Base-by-base conservation (phyloP, 345 rosid genomes). In the Clarkia xantiana region DNA sequence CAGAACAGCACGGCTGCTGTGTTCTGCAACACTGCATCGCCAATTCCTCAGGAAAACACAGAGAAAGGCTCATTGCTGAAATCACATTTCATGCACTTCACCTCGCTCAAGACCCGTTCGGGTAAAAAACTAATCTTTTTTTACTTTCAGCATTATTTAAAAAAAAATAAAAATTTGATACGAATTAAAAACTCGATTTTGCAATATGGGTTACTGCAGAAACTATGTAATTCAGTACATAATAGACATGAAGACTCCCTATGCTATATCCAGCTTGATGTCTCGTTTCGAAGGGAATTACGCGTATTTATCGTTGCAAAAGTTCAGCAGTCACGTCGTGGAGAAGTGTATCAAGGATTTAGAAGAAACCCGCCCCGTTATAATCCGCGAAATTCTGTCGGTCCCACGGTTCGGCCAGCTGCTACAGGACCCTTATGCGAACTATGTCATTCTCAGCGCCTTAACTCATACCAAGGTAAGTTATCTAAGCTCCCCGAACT, bases 311-410 rank as follows among this genome's bases (percentile, higher is more conserved):
- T 74, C 95, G 6, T 64, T 82, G 82, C 91, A 78, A 73, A 86
- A 86, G 57, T 86, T 80, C 57, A 78, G 94, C 71, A 86, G 95
- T 67, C 82, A 86, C 44, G 95, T 86, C 51, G 94, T 86, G 36
- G 95, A 86, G 71, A 82, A 75, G 58, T 86, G 94, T 60, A 63
- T 86, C 52, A 71, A 70, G 60, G 65, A 70, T 59, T 68, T 76
- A 10, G 68, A 67, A 52, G 89, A 82, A 15, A 78, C 73, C 43
- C 60, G 53, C 29, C 55, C 65, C 49, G 44, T 64, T 53, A 73
- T 82, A 49, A 63, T 82, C 18, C 46, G 42, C 49, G 93, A 80
- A 61, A 72, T 86, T 53, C 63, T 86, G 45, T 67, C 38, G 62
- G 67, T 61, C 58, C 64, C 73, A 53, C 71, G 67, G 56, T 49